Conservation (phyloP, 2,329 filamentous ascomycete genomes). For the Microcyclospora tardicrescens region DNA sequence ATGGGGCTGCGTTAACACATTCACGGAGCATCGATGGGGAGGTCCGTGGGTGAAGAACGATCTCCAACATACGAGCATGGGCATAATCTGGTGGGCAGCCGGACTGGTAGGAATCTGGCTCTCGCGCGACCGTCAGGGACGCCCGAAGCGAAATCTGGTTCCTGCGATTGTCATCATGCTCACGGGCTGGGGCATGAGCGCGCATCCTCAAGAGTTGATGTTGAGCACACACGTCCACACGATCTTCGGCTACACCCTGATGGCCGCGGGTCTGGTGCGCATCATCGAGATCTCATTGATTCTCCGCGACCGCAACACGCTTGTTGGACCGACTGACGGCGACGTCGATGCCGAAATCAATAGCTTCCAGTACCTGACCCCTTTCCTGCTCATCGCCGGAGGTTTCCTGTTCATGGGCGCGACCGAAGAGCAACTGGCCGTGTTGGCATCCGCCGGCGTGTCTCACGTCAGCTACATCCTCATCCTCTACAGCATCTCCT, state of each 20-base stretch:
- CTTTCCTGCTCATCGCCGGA: slow-evolving; percentile 64
- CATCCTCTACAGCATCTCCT: slow-evolving; percentile 80
- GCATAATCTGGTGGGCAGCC: slow-evolving; percentile 96
- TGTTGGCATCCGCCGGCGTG: slow-evolving; percentile 60
- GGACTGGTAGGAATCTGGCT: slow-evolving; percentile 88
- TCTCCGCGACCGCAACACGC: slow-evolving; percentile 51
- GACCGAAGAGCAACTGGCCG: slow-evolving; percentile 86
- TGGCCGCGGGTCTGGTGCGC: slow-evolving; percentile 71
- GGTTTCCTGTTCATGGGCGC: slow-evolving; percentile 97
- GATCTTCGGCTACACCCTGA: slow-evolving; percentile 88
- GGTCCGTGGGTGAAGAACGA: slow-evolving; percentile 81
- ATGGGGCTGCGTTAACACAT: slow-evolving; percentile 96
- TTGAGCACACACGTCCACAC: slow-evolving; percentile 79
- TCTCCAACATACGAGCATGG: slow-evolving; percentile 97
- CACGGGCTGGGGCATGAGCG: slow-evolving; percentile 92
- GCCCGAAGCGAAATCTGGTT: slow-evolving; percentile 83
- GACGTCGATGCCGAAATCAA: slow-evolving; percentile 25
- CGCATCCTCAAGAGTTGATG: slow-evolving; percentile 71
- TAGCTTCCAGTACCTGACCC: slow-evolving; percentile 38
- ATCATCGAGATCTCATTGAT: slow-evolving; percentile 90
- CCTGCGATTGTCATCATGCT: slow-evolving; percentile 82
- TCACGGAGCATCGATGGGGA: slow-evolving; percentile 95
- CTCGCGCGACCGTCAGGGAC: slow-evolving; percentile 67
- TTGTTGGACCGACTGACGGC: slow-evolving; percentile 15
- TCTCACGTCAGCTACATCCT: slow-evolving; percentile 87